phyloP scores from a whole-genome alignment of 345 rosid genomes.

The Populus pruinosa region DNA sequence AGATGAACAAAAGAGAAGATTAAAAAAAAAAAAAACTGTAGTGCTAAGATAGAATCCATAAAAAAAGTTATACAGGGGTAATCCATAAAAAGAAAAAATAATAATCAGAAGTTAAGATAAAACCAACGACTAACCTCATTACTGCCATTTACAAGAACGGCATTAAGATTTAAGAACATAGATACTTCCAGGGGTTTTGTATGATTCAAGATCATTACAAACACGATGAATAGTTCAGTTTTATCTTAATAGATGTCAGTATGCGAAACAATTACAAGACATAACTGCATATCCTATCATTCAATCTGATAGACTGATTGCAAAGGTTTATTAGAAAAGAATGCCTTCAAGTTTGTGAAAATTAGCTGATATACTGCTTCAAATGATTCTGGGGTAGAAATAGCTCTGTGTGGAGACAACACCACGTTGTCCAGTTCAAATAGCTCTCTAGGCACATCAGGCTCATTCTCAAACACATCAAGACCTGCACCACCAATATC shows the following conservation, averaged over 20 bases:
- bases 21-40: too few relatives aligned
- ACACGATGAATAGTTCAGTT: neutral
- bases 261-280: neutral
- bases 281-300: neutral
- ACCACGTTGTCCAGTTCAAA: constrained; percentile 19
- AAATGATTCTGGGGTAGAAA: constrained; percentile 11
- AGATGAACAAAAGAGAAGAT: too few relatives aligned
- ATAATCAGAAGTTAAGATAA: too few relatives aligned
- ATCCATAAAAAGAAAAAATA: too few relatives aligned
- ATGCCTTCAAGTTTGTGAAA: constrained; percentile 16
- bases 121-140: too few relatives aligned
- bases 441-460: constrained; percentile 14
- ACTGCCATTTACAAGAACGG: too few relatives aligned
- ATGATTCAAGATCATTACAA: too few relatives aligned
- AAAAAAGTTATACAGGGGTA: too few relatives aligned
- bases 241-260: neutral
- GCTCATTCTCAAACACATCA: constrained; percentile 28
- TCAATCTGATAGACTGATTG: neutral
- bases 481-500: constrained; percentile 23
- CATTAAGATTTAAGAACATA: too few relatives aligned
- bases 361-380: neutral
- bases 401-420: constrained; percentile 19
- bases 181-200: neutral
- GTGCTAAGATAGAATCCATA: too few relatives aligned
- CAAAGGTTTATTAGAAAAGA: constrained; percentile 17